Percentiles rank a stretch among this genome's conserved stretches.
Conservation (phyloP, 2,329 filamentous ascomycete genomes). For the Ceratocystis smalleyi region DNA sequence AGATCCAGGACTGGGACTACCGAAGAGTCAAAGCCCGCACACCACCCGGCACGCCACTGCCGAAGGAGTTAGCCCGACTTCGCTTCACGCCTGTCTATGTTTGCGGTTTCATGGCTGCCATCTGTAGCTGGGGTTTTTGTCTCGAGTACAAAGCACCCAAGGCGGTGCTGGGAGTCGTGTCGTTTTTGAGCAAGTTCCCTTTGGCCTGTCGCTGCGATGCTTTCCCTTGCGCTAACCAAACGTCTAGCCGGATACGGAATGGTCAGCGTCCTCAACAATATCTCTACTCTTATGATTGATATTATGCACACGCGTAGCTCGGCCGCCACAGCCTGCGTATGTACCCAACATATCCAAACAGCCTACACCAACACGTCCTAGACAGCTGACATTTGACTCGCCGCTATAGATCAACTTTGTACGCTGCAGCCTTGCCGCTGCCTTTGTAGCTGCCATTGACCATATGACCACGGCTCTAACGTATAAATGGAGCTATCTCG, state of each 20-base stretch:
- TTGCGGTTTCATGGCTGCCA: conserved; percentile 19
- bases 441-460: conserved; percentile 22
- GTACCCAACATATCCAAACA: neutral
- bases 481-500: conserved; percentile 19
- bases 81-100: conserved; percentile 21
- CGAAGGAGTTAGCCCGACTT: conserved; percentile 21
- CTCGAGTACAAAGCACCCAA: conserved; percentile 20
- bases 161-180: conserved; percentile 20
- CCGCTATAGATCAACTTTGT: conserved; percentile 22
- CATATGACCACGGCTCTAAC: conserved; percentile 19
- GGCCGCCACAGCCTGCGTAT: conserved; percentile 22
- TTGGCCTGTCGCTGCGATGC: neutral
- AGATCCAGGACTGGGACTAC: conserved; percentile 23
- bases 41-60: conserved; percentile 18
- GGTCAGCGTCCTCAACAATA: conserved; percentile 23
- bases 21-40: conserved; percentile 18
- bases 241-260: conserved; percentile 22
- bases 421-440: conserved; percentile 21
- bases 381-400: too few species aligned
- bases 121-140: conserved; percentile 22
- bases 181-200: conserved; percentile 20
- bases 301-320: conserved; percentile 22
- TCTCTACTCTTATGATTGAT: conserved; percentile 24
- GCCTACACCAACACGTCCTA: neutral
- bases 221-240: neutral